phyloP scores from a whole-genome alignment of 306 rosid genomes.

The Quercus aquifolioides region DNA sequence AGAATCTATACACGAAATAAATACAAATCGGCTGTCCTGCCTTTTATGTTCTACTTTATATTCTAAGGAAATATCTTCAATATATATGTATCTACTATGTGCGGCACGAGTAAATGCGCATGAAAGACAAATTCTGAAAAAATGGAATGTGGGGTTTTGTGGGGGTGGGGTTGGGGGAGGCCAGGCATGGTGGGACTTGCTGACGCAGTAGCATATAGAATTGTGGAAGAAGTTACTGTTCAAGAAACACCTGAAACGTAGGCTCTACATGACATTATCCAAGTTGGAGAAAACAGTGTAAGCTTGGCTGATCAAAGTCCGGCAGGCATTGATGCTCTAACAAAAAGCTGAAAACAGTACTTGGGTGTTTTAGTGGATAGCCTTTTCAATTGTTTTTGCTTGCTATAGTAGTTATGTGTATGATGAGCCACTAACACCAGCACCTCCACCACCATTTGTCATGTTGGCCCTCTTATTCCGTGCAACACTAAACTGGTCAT shows the following conservation, averaged over 20 bases:
- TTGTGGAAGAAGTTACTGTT: conserved; percentile 8
- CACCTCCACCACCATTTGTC: conserved; percentile 71
- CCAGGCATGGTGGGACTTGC: conserved; percentile 17
- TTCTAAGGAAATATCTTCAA: too few relatives aligned
- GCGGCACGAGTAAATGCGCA: too few relatives aligned
- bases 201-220: conserved; percentile 24
- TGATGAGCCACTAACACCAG: conserved; percentile 60
- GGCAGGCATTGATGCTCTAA: conserved; percentile 14
- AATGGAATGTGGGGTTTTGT: too few relatives aligned
- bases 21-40: too few relatives aligned
- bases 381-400: conserved; percentile 27
- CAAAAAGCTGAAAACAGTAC: conserved; percentile 26
- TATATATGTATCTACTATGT: too few relatives aligned
- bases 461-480: conserved; percentile 31
- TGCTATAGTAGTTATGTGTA: conserved; percentile 30
- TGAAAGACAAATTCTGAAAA: too few relatives aligned
- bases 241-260: conserved; percentile 29
- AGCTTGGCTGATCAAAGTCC: conserved; percentile 9
- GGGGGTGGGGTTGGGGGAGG: not conserved
- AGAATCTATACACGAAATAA: too few relatives aligned
- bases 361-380: conserved; percentile 26
- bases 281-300: conserved; percentile 30
- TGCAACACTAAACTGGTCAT: conserved; percentile 36
- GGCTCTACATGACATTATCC: conserved; percentile 37
- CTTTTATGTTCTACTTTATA: too few relatives aligned